Evolutionary conservation across 441 rosid species (phyloP), one percentile per base, ranked within the genome.

Genomic region (Macaranga tanarius): DNA sequence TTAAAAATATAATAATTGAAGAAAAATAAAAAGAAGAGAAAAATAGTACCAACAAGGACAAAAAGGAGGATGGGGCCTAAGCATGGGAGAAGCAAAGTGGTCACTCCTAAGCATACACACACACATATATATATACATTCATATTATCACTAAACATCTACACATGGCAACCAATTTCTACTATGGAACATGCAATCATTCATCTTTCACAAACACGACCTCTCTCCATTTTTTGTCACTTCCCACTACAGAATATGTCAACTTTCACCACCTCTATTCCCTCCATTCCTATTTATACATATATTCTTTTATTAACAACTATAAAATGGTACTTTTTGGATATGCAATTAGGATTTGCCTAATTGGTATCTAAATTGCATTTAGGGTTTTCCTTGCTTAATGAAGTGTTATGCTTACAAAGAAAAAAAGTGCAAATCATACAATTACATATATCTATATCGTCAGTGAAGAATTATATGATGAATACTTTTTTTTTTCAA

Each of bases 121-220:
- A 63, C 3, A 5, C 55, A 55, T 47, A 47, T 65, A 64, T 17
- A 76, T 19, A 71, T 73, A 76, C 76, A 75, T 73, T 69, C 0
- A 20, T 63, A 40, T 65, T 7, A 80, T 71, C 78, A 71, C 69
- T 58, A 48, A 51, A 81, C 77, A 64, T 77, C 71, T 19, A 75
- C 78, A 77, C 80, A 84, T 83, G 84, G 76, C 76, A 74, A 70
- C 79, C 73, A 70, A 61, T 71, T 64, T 69, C 73, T 71, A 73
- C 77, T 42, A 72, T 73, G 68, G 51, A 77, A 62, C 59, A 40
- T 69, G 67, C 42, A 69, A 70, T 73, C 71, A 67, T 65, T 78
- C 80, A 79, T 70, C 82, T 69, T 83, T 78, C n/a, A 44, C 58
- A 71, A 61, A 42, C 40, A 69, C 65, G 5, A 3, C 38, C 20